Percentiles rank a stretch among this genome's conserved stretches.
phyloP scores from a whole-genome alignment of 371 early-diverging fungal genomes.

The Vairimorpha ceranae region DNA sequence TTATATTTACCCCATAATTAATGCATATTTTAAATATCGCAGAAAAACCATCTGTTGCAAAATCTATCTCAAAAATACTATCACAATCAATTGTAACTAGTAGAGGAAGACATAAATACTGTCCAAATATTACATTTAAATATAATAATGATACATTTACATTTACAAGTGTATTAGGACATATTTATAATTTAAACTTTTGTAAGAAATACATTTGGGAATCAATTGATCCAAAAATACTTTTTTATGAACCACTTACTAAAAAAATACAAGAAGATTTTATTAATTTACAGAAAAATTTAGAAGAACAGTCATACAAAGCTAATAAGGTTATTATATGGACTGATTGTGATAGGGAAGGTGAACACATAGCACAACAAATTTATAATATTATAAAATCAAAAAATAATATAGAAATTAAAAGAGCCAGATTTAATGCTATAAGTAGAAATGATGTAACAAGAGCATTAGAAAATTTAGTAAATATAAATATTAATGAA shows the following conservation, averaged over 20 bases:
- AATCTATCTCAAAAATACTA: constrained; percentile 75
- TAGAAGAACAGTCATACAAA: constrained; percentile 67
- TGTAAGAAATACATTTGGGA: constrained; percentile 50
- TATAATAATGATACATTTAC: constrained; percentile 48
- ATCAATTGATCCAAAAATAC: constrained; percentile 51
- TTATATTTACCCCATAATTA: neutral
- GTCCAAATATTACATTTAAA: constrained; percentile 54
- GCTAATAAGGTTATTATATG: constrained; percentile 79
- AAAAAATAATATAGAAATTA: constrained; percentile 52
- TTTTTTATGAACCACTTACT: constrained; percentile 50
- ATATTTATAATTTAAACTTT: constrained; percentile 59
- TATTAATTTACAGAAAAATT: constrained; percentile 61
- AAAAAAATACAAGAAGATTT: constrained; percentile 25
- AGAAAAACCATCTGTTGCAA: constrained; percentile 92
- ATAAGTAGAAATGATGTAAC: constrained; percentile 69
- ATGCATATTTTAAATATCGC: constrained; percentile 70
- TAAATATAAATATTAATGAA: constrained; percentile 68
- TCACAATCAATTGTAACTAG: constrained; percentile 54
- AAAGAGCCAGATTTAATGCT: constrained; percentile 66
- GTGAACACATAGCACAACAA: constrained; percentile 90
- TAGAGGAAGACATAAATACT: constrained; percentile 56
- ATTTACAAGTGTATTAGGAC: constrained; percentile 64
- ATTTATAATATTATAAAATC: constrained; percentile 63
- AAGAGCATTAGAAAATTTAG: constrained; percentile 71
- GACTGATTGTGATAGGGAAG: constrained; percentile 99